Evolutionary conservation across 2,329 filamentous ascomycete genomes (phyloP).

Genomic region (Botrytis deweyae): DNA sequence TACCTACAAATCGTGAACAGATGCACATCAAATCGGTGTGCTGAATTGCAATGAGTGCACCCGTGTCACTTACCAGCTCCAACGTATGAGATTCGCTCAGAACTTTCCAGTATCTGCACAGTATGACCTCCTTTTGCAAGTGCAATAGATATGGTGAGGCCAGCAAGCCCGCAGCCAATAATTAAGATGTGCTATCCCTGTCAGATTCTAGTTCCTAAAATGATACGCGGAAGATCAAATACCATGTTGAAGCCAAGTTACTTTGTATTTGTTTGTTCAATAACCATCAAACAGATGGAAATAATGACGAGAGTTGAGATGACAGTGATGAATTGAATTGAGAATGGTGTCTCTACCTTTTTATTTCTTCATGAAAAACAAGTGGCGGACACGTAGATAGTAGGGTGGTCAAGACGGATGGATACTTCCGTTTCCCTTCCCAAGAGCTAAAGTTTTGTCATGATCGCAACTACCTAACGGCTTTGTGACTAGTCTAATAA

Average conservation of each 20-base stretch:
- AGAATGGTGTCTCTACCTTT: background rate
- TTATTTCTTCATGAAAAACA: background rate
- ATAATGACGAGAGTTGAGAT: background rate
- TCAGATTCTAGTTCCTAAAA: background rate
- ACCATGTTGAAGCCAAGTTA: background rate
- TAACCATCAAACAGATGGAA: background rate
- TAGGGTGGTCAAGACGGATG: background rate
- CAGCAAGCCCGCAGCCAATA: slow-evolving; percentile 28
- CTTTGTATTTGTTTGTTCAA: background rate
- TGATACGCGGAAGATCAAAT: background rate
- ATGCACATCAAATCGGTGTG: background rate
- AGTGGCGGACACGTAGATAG: background rate
- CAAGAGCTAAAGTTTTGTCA: background rate
- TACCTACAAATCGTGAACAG: background rate
- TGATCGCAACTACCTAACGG: background rate
- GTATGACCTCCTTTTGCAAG: slow-evolving; percentile 25
- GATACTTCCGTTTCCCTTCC: background rate
- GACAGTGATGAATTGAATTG: background rate
- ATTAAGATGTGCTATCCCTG: slow-evolving; percentile 27
- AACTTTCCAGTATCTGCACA: slow-evolving; percentile 14
- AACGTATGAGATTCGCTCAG: background rate
- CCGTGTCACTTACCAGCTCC: background rate
- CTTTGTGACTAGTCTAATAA: background rate
- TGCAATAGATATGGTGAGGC: slow-evolving; percentile 27
- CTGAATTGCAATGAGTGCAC: background rate